Conservation (phyloP, 768 basidiomycete genomes). For the Suillus subluteus region DNA sequence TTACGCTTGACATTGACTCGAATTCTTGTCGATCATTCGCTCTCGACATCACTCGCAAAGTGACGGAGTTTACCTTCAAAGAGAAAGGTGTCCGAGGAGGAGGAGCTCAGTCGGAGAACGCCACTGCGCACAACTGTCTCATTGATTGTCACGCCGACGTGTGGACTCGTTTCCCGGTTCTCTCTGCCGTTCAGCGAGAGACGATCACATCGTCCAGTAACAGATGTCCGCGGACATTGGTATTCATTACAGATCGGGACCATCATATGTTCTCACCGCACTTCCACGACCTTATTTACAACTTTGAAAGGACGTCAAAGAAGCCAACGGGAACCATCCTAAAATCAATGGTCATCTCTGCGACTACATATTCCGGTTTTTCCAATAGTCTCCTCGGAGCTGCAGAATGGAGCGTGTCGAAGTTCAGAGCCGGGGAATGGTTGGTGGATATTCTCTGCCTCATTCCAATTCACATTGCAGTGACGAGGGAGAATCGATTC, state of each 20-base stretch:
- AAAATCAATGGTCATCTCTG: constrained; percentile 39
- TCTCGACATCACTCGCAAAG: constrained; percentile 56
- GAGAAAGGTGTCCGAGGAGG: constrained; percentile 38
- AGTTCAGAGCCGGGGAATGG: constrained; percentile 60
- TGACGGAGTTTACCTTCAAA: constrained; percentile 60
- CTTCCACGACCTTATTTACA: constrained; percentile 48
- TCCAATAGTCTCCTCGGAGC: constrained; percentile 17
- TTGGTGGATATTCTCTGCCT: constrained; percentile 61
- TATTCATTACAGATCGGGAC: constrained; percentile 47
- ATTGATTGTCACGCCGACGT: constrained; percentile 61
- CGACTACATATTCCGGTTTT: constrained; percentile 35
- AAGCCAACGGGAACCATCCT: constrained; percentile 56
- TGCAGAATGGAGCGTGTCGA: constrained; percentile 36
- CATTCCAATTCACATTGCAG: constrained; percentile 66
- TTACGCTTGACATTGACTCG: constrained; percentile 40
- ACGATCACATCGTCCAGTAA: constrained; percentile 41
- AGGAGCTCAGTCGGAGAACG: constrained; percentile 16
- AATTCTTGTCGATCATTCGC: constrained; percentile 44
- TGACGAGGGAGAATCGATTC: constrained; percentile 63
- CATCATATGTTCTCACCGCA: constrained; percentile 42
- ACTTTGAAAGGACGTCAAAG: constrained; percentile 51
- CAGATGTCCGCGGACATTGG: constrained; percentile 38
- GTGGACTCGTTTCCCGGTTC: constrained; percentile 64
- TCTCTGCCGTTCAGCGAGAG: constrained; percentile 52
- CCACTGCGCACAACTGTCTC: constrained; percentile 50